Evolutionary conservation across 148 eudicot genomes (phyloP).

Genomic region (Nepenthes gracilis): DNA sequence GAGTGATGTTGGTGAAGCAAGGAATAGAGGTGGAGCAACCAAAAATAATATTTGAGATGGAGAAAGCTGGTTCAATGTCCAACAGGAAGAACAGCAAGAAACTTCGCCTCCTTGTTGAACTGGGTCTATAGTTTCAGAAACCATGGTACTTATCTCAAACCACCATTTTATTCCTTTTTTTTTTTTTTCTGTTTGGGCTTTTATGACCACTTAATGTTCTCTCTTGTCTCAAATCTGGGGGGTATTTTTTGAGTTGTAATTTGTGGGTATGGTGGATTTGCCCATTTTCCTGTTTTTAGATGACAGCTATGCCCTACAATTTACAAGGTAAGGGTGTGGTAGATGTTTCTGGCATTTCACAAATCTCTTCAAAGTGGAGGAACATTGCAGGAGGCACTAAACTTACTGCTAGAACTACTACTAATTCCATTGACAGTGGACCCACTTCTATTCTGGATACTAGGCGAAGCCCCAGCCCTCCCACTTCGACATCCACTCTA

Average conservation of each 20-base stretch:
- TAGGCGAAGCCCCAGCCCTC: constrained; percentile 39
- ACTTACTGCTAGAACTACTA: neutral
- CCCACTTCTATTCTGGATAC: constrained; percentile 77
- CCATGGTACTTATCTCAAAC: neutral
- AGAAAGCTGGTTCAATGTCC: neutral
- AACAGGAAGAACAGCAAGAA: neutral
- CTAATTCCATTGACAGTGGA: constrained; percentile 27
- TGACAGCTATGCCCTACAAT: constrained; percentile 36
- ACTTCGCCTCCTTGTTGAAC: neutral
- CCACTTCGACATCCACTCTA: constrained; percentile 59
- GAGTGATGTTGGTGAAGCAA: too few relatives aligned
- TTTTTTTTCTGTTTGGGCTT: neutral
- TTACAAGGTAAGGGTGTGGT: constrained; percentile 19
- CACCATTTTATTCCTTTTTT: neutral
- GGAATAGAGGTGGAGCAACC: too few relatives aligned
- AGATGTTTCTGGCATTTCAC: constrained; percentile 1
- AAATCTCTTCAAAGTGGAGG: constrained; percentile 14
- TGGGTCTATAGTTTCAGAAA: neutral
- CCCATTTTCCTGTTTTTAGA: constrained; percentile 11
- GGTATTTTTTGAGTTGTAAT: neutral
- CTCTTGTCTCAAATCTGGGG: constrained; percentile 7
- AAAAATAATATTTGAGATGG: neutral
- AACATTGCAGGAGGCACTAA: constrained; percentile 1
- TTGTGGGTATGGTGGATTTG: constrained; percentile 8
- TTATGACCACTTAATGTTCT: neutral